A percentile compares a stretch with the other conserved stretches of the same genome.
These are phyloP conservation scores for Favolaschia claudopus DNA, from an alignment of 768 basidiomycete genomes.

Conservation along the genomic window DNA sequence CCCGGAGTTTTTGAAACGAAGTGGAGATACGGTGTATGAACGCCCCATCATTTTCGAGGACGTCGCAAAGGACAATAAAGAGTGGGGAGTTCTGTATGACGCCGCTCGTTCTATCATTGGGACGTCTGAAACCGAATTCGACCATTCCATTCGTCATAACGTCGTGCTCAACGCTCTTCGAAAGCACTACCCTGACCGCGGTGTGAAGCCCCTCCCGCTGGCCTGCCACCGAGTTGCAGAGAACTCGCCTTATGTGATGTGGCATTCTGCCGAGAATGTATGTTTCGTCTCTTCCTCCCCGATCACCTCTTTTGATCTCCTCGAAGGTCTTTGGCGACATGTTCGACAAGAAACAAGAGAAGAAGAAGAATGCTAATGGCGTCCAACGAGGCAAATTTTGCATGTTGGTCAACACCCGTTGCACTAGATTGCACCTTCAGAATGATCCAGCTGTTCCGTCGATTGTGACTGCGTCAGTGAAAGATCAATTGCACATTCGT, in stretches of 20 bases:
- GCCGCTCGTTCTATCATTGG: neutral
- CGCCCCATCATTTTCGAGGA: neutral
- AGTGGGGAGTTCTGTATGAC: neutral
- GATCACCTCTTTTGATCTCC: too few relatives aligned
- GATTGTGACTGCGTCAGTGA: too few relatives aligned
- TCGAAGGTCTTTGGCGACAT: too few relatives aligned
- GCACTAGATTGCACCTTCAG: slow-evolving; percentile 2
- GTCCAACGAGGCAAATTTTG: too few relatives aligned
- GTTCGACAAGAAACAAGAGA: too few relatives aligned
- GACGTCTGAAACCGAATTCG: slow-evolving; percentile 5
- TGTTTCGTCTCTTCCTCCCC: neutral
- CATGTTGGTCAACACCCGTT: slow-evolving; percentile 11
- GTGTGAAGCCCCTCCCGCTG: slow-evolving; percentile 6
- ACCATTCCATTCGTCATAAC: slow-evolving; percentile 5
- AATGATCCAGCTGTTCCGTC: neutral
- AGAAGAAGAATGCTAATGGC: too few relatives aligned
- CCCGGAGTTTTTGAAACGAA: neutral
- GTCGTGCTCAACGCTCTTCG: slow-evolving; percentile 2
- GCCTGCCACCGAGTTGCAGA: slow-evolving; percentile 3
- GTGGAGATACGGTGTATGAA: too few relatives aligned
- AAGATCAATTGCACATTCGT: too few relatives aligned
- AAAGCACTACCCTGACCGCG: neutral
- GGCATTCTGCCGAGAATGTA: slow-evolving; percentile 1
- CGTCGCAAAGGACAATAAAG: neutral
- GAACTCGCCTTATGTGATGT: slow-evolving; percentile 2